Percentiles rank a stretch among this genome's conserved stretches.
phyloP scores from a whole-genome alignment of 768 basidiomycete species.

The Cubamyces sp. region DNA sequence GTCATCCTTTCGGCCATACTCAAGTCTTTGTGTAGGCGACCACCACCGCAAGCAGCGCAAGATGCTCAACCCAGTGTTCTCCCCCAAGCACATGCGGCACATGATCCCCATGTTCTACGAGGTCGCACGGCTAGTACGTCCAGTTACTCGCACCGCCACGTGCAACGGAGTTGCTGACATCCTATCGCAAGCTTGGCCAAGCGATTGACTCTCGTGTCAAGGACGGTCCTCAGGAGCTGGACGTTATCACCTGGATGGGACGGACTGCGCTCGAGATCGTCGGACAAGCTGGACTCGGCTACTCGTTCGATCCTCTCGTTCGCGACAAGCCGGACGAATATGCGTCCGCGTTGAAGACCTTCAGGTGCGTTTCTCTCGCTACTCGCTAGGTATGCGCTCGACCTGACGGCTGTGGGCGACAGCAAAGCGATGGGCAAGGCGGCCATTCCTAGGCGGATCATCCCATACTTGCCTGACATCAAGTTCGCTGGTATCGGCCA shows the following conservation, averaged over 20 bases:
- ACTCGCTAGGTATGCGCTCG: neutral
- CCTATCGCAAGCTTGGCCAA: conserved; percentile 10
- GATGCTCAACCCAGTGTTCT: conserved; percentile 27
- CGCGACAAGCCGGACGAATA: conserved; percentile 23
- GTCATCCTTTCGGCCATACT: neutral
- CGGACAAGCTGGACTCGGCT: conserved; percentile 32
- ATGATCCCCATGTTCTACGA: conserved; percentile 27
- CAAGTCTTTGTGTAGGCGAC: conserved; percentile 4
- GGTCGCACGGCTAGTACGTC: conserved; percentile 8
- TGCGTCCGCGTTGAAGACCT: conserved; percentile 29
- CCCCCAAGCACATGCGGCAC: conserved; percentile 23
- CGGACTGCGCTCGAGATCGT: conserved; percentile 32
- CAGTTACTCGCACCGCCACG: too few species aligned
- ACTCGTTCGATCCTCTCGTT: conserved; percentile 31
- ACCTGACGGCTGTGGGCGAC: neutral
- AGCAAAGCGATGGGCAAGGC: neutral
- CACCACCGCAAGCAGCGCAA: conserved; percentile 27
- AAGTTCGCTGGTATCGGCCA: conserved; percentile 35
- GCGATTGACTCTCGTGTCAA: conserved; percentile 6
- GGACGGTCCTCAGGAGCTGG: neutral
- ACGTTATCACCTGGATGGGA: conserved; percentile 27
- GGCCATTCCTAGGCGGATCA: conserved; percentile 27
- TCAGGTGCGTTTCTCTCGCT: conserved; percentile 26
- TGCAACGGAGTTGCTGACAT: too few species aligned
- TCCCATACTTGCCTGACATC: conserved; percentile 15